Conservation (phyloP, 306 rosid species). For the Vigna radiata region DNA sequence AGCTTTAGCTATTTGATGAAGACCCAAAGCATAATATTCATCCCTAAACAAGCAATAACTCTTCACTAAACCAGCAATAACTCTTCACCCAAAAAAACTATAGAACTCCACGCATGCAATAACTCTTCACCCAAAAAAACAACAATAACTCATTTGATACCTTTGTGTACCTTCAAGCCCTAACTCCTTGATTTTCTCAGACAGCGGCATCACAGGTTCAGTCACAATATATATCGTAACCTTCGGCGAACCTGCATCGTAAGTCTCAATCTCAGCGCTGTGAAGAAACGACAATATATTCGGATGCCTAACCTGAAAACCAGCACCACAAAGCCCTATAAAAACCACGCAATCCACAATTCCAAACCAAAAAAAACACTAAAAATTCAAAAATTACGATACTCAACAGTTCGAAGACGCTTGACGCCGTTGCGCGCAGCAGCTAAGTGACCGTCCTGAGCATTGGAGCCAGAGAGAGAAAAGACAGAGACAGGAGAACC, state of each 20-base stretch:
- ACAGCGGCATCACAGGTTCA: conserved; percentile 95
- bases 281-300: conserved; percentile 97
- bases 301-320: conserved; percentile 95
- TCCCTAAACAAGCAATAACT: conserved; percentile 43
- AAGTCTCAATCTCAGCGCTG: conserved; percentile 80
- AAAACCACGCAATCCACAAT: conserved; percentile 7
- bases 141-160: conserved; percentile 51
- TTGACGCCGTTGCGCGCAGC: conserved; percentile 98
- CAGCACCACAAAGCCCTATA: conserved; percentile 13
- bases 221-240: conserved; percentile 90
- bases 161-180: conserved; percentile 90
- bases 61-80: background rate
- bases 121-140: background rate
- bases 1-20: conserved; percentile 92
- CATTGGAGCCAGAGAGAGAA: conserved; percentile 81
- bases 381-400: background rate
- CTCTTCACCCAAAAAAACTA: too few relatives aligned
- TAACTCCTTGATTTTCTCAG: conserved; percentile 89
- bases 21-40: conserved; percentile 98
- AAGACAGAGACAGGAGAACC: conserved; percentile 92
- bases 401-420: conserved; percentile 75
- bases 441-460: conserved; percentile 92
- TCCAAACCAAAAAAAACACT: background rate
- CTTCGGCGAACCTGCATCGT: conserved; percentile 75
- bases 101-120: background rate